Base-by-base conservation (phyloP, 2,329 filamentous ascomycete genomes). In the Hypoxylon sp. region DNA sequence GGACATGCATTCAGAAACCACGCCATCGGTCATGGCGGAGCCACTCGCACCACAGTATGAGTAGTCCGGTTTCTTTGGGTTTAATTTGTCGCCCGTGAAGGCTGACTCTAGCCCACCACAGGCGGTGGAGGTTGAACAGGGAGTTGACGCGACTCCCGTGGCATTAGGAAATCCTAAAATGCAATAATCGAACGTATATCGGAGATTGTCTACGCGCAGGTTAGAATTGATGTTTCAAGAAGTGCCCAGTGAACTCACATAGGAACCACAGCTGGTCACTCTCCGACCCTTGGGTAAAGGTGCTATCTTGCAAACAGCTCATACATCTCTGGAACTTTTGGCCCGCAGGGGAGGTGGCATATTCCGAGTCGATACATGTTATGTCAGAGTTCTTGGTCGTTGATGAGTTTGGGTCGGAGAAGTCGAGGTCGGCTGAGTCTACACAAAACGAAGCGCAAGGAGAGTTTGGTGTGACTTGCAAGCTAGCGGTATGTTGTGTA, bases 241-340 rank as follows among this genome's bases (percentile, higher is more conserved):
- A 30, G 6, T 48, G 23, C 4, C 10, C 9, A 17, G 48, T 25
- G 5, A 19, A 78, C 85, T 78, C 80, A 87, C 86, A 87, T 46
- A 88, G 71, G 67, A 87, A 88, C 86, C 85, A 87, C 51, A 80
- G 79, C 66, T 86, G 84, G 68, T 88, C 86, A 60, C 77, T 87
- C 76, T 88, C 85, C 5, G 64, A 62, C 1, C 81, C 84, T 36
- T 83, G 78, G 2, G 78, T 74, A 65, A 82, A 86, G 9, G 79
- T 80, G 75, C 86, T 88, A 28, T 81, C 81, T 72, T 88, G 83
- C 28, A 88, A 77, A 72, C 86, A 88, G 38, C 76, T 81, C 75
- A 88, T 79, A 72, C 86, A 88, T 13, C 75, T 76, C 71, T 83
- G 77, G 74, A 85, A 85, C 72, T 83, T 85, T 56, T 78, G 78